Base-by-base conservation (phyloP, 257 asterid genomes). In the Cynanchum wilfordii region DNA sequence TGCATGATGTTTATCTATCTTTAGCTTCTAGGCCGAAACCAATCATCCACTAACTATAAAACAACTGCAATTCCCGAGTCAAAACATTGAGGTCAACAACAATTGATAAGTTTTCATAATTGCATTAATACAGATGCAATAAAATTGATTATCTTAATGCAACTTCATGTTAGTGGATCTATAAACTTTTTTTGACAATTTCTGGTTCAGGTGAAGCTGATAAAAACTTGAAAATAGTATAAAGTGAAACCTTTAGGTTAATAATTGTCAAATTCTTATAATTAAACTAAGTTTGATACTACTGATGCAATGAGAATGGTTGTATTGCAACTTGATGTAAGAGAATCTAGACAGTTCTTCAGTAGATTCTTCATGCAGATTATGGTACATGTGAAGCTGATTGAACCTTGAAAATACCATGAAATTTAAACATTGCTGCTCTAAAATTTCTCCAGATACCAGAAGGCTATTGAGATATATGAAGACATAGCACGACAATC, bases 401-500 rank as follows among this genome's bases (percentile, higher is more conserved):
- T 47, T 15, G 49, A 29, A 49, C 2, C 33, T 44, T 47, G 50
- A 25, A 56, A 29, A 17, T 52, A 10, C 25, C 19, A 58, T 55
- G 58, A 60, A 38, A 55, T 10, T 17, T 38, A 10, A 42, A 54
- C 52, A 27, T 47, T 49, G 47, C 58, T 69, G 22, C 45, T 58
- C 20, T 68, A 50, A 64, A 50, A 62, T 78, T 75, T 69, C 33
- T 76, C 76, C 92, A 94, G 98, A 77, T 92, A 94, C 85, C 97
- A 77, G 54, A 92, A 89, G 80, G 80, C 99, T 63, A 81, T 92
- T 7, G 99, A 91, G 81, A 92, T 92, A 73, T 92, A 84, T 80
- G 99, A 91, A 80, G 99, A 92, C 73, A 86, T 94, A 76, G 98
- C 97, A 57, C 90, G 92, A 0, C 95, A 90, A 29, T 91, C 97